Conservation (phyloP, 208 protist species). For the Herpetomonas muscarum region DNA sequence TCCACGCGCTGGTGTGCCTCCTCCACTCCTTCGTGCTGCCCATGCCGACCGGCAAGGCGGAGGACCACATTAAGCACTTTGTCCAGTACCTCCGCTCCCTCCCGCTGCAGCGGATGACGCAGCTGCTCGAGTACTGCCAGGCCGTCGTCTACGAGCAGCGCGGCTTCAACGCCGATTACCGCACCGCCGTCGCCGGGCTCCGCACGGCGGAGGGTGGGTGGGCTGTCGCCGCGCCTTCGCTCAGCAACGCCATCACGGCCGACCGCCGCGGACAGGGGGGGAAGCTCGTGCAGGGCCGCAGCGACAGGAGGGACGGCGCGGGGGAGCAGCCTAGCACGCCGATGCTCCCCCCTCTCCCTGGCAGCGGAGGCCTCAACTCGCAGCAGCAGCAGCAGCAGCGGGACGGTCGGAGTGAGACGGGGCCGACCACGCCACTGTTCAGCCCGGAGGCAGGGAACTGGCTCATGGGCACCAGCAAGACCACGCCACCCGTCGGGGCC, state of each 20-base stretch:
- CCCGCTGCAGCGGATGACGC: constrained; percentile 26
- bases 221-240: constrained; percentile 31
- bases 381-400: constrained; percentile 5
- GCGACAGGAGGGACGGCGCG: neutral
- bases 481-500: too few species aligned
- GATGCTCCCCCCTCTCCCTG: constrained; percentile 9
- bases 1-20: constrained; percentile 65
- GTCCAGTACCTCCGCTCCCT: constrained; percentile 27
- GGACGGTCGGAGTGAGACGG: neutral
- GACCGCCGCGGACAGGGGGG: neutral
- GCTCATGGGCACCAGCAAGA: neutral
- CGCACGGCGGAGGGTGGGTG: constrained; percentile 14
- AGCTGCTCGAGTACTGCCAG: constrained; percentile 37
- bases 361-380: neutral
- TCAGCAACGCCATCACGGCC: constrained; percentile 46
- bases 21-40: constrained; percentile 70
- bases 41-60: neutral
- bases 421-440: neutral
- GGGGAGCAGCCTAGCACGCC: constrained; percentile 14
- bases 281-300: neutral
- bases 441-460: neutral
- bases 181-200: constrained; percentile 24
- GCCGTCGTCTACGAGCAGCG: constrained; percentile 43
- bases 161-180: constrained; percentile 58
- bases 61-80: constrained; percentile 13